Evolutionary conservation across 805 yeast genomes (phyloP).

Genomic region (Sugiyamaella chiloensis): DNA sequence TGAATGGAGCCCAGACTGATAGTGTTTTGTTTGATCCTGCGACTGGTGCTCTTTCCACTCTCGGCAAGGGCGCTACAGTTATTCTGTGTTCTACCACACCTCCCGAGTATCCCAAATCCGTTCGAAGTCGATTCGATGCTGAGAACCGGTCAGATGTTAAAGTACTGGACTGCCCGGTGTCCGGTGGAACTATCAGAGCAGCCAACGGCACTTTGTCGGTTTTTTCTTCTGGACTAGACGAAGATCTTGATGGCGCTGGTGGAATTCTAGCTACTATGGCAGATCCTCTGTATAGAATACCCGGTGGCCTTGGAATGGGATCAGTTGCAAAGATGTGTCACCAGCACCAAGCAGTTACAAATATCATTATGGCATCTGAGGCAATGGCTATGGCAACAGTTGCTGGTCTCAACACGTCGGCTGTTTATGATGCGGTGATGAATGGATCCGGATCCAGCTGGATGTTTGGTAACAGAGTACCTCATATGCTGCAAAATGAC

Average conservation of each 20-base stretch:
- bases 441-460: slow-evolving; percentile 4
- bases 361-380: slow-evolving; percentile 10
- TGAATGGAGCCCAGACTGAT: slow-evolving; percentile 14
- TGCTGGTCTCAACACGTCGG: slow-evolving; percentile 6
- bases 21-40: slow-evolving; percentile 8
- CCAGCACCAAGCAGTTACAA: slow-evolving; percentile 12
- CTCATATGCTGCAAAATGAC: slow-evolving; percentile 13
- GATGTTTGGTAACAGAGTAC: slow-evolving; percentile 16
- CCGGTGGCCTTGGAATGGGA: slow-evolving; percentile 15
- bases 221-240: slow-evolving; percentile 7
- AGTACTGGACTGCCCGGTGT: slow-evolving; percentile 10
- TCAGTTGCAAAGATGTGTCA: slow-evolving; percentile 13
- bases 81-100: slow-evolving; percentile 12
- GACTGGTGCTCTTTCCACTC: slow-evolving; percentile 3
- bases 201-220: slow-evolving; percentile 11
- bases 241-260: slow-evolving; percentile 6
- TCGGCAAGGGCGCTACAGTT: slow-evolving; percentile 1
- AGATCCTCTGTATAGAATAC: slow-evolving; percentile 10
- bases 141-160: slow-evolving; percentile 1
- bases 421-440: slow-evolving; percentile 7
- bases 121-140: not conserved
- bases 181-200: slow-evolving; percentile 12
- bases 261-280: slow-evolving; percentile 5
- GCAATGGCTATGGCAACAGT: slow-evolving; percentile 5
- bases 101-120: slow-evolving; percentile 9